Base-by-base conservation (phyloP, 805 yeast species). In the Wickerhamiella occidentalis region DNA sequence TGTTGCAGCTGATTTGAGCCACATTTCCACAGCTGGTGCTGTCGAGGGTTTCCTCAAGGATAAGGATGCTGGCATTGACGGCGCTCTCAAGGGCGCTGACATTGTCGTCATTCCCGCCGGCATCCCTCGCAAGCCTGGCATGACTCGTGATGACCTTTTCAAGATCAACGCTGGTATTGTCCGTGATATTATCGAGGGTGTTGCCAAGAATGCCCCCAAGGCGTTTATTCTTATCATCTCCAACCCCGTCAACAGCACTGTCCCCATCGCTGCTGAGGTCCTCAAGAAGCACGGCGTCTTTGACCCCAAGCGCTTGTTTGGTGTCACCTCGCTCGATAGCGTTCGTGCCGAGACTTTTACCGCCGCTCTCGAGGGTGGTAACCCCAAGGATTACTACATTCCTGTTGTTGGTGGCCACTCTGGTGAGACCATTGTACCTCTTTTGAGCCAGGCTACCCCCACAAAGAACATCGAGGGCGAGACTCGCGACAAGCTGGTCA, bases 351-450 rank as follows among this genome's bases (percentile, higher is more conserved):
- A 86, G 65, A 80, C 86, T 41, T 86, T 85, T 66, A 68, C 81
- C 54, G 74, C 85, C 41, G 78, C 77, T 58, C 66, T 77, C 45
- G 70, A 72, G 36, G 51, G 55, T 17, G 50, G 40, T 18, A 62
- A 64, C 54, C 73, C 84, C 47, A 70, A 74, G 56, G 73, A 70
- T 55, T 74, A 65, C 57, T 63, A 64, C 57, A 71, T 85, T 49
- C 80, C 86, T 18, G 95, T 88, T 48, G 72, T 87, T 57, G 96
- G 96, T 54, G 96, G 96, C 48, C 96, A 87, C 73, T 85, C 95
- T 28, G 96, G 96, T 56, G 90, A 82, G 63, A 87, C 96, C 45
- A 87, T 87, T 62, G 92, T 87, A 38, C 96, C 96, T 49, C 73
- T 87, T 57, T 77, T 81, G 64, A 75, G 87, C 22, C 60, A 57